A percentile compares a stretch with the other conserved stretches of the same genome.
phyloP scores from a whole-genome alignment of 2,329 filamentous ascomycete genomes.

The Aureobasidium sp. region DNA sequence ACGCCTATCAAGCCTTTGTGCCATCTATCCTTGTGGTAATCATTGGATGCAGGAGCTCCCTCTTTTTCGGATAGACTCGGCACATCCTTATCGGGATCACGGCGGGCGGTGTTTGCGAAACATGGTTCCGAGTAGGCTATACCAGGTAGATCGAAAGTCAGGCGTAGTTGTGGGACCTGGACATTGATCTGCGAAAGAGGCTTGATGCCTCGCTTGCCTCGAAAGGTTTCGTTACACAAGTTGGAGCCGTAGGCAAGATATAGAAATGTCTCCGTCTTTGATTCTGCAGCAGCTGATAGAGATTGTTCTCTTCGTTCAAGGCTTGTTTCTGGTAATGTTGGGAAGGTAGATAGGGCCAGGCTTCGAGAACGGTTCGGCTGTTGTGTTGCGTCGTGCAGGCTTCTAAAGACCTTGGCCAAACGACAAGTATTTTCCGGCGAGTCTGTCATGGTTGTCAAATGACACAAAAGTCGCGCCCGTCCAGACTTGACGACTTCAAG shows the following conservation, averaged over 20 bases:
- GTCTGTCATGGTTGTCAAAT: not conserved
- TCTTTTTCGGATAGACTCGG: conserved; percentile 20
- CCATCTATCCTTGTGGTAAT: conserved; percentile 57
- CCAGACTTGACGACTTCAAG: not conserved
- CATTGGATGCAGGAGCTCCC: conserved; percentile 17
- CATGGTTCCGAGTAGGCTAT: conserved; percentile 84
- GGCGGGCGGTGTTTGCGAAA: conserved; percentile 72
- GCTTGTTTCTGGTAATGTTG: not conserved
- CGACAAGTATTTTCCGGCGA: conserved; percentile 5
- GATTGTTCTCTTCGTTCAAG: conserved; percentile 8
- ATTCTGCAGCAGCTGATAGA: conserved; percentile 2
- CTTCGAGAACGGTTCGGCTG: not conserved
- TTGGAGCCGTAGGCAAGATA: conserved; percentile 80
- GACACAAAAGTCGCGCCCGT: not conserved
- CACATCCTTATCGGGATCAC: conserved; percentile 37
- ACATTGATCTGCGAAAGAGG: conserved; percentile 79
- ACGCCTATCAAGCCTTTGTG: conserved; percentile 80
- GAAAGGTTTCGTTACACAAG: conserved; percentile 71
- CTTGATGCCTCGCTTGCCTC: conserved; percentile 66
- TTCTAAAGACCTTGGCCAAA: not conserved
- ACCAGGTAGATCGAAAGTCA: conserved; percentile 82
- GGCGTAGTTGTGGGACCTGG: conserved; percentile 64
- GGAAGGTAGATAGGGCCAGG: not conserved
- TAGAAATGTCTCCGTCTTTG: conserved; percentile 23
- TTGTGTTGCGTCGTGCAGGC: not conserved